Percentiles rank a stretch among this genome's conserved stretches.
These are phyloP conservation scores for Antitrichia curtipendula DNA, from an alignment of 225 moss, liverwort and hornwort genomes.

Conservation along the genomic window DNA sequence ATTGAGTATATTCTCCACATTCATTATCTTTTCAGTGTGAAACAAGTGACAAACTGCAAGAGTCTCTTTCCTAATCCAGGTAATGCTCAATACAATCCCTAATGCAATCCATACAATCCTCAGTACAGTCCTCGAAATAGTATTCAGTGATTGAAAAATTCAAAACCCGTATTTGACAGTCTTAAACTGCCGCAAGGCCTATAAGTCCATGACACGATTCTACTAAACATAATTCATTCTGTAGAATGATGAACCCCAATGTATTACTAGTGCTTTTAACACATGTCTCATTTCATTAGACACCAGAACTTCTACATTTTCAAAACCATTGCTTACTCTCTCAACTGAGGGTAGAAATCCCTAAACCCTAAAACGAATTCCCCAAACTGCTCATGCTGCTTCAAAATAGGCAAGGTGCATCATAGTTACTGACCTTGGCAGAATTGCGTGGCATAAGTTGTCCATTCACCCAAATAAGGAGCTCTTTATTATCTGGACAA, in stretches of 20 bases:
- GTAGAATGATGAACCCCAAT: background rate
- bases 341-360: background rate
- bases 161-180: background rate
- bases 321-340: background rate
- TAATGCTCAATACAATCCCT: background rate
- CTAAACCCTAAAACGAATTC: background rate
- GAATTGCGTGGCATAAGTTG: slow-evolving; percentile 47
- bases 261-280: background rate
- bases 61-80: background rate
- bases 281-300: background rate
- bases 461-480: slow-evolving; percentile 69
- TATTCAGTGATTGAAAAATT: background rate
- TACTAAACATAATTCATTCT: background rate
- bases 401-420: background rate
- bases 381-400: background rate
- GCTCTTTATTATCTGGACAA: slow-evolving; percentile 50
- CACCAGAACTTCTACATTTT: background rate
- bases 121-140: background rate
- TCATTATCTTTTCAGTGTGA: background rate
- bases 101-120: background rate
- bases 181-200: background rate
- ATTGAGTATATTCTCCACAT: background rate
- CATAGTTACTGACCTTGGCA: slow-evolving; percentile 48
- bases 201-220: background rate
- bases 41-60: background rate